Base-by-base conservation (phyloP, 371 early-diverging fungal species). In the Parasitella parasitica region DNA sequence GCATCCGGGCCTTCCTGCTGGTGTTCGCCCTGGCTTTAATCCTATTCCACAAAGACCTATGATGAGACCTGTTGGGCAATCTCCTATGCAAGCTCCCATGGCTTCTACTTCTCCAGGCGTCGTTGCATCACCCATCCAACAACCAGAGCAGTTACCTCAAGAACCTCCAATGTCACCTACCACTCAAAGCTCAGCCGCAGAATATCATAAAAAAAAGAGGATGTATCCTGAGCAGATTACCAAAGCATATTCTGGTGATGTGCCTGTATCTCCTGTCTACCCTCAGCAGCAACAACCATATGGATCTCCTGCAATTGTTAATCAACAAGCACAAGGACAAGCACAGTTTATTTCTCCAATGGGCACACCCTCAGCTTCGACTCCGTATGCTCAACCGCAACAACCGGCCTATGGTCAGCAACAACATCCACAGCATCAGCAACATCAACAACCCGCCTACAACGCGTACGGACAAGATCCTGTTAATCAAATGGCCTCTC, bases 211-310 rank as follows among this genome's bases (percentile, higher is more conserved):
- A 37, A 76, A 72, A 34, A 86, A 85, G 70, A 71, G 88, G 54
- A 76, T 84, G 80, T 88, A 88, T 70, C 88, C 88, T n/a, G 70
- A 81, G 24, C 80, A 82, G 61, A 81, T 80, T 24, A 68, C 74
- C 18, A 69, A 75, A 28, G 80, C 78, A 7, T 79, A 80, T 56
- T 72, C 76, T 48, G 79, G 81, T 7, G 64, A 73, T 22, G 58
- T 64, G 4, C 51, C 60, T 16, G 9, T 24, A 20, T 26, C 70
- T 22, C 66, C 66, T 49, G 63, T 39, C 26, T 67, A 61, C 48
- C 43, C 59, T 15, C 54, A 60, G 24, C 63, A 61, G 6, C 54
- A 36, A 38, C 57, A 36, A 54, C 61, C 63, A 26, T 75, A 66
- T 54, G 64, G 38, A 39, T 55, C 70, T 11, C 57, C 70, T 56